phyloP scores from a whole-genome alignment of 208 protist genomes.

The Crithidia bombi region DNA sequence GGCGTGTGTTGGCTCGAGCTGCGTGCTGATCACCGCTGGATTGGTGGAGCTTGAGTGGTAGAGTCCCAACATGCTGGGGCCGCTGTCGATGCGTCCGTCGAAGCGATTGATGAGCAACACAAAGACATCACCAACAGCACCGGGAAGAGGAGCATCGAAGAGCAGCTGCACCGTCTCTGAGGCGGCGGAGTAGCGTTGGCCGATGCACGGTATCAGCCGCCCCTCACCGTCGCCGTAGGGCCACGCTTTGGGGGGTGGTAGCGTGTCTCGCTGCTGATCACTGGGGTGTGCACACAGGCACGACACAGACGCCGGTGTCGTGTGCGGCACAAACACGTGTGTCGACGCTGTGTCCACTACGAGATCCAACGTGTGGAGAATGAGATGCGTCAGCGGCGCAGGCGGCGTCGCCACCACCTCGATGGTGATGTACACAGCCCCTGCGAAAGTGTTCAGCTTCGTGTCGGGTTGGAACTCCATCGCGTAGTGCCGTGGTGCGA shows the following conservation, averaged over 20 bases:
- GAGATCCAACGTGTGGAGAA: slow-evolving; percentile 50
- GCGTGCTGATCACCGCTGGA: slow-evolving; percentile 51
- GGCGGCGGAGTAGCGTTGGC: background rate
- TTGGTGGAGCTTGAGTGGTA: slow-evolving; percentile 47
- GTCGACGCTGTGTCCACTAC: slow-evolving; percentile 5
- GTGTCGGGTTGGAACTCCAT: slow-evolving; percentile 46
- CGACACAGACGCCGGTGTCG: background rate
- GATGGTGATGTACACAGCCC: slow-evolving; percentile 37
- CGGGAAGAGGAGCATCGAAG: slow-evolving; percentile 42
- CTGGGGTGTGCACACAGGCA: slow-evolving; percentile 6
- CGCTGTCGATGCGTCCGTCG: slow-evolving; percentile 38
- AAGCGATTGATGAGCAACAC: slow-evolving; percentile 45
- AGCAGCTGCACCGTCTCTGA: slow-evolving; percentile 50
- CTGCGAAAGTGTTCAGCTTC: slow-evolving; percentile 25
- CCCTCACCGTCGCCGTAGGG: slow-evolving; percentile 3
- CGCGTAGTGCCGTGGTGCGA: slow-evolving; percentile 51
- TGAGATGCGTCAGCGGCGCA: slow-evolving; percentile 29
- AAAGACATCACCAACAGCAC: slow-evolving; percentile 38
- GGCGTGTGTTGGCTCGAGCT: slow-evolving; percentile 69
- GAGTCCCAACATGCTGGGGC: slow-evolving; percentile 31
- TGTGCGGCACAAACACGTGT: slow-evolving; percentile 2
- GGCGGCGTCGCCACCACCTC: slow-evolving; percentile 21
- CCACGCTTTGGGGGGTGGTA: background rate
- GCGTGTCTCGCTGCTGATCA: slow-evolving; percentile 3
- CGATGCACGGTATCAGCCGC: slow-evolving; percentile 21